Base-by-base conservation (phyloP, 495 filamentous ascomycete species). In the Penicillium parvum region DNA sequence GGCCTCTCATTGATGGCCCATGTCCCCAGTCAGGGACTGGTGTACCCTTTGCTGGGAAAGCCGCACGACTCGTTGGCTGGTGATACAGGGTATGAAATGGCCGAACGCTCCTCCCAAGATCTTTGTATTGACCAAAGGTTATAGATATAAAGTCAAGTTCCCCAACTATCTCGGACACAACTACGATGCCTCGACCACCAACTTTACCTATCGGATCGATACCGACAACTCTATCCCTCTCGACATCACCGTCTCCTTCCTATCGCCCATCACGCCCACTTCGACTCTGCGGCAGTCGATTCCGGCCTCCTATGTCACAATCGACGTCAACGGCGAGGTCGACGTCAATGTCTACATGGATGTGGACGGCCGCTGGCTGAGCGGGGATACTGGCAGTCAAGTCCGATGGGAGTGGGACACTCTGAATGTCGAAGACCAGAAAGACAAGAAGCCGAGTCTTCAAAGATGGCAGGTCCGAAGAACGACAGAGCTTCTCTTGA, bases 101-200 rank as follows among this genome's bases (percentile, higher is more conserved):
- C 26, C 21, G 0, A 3, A 7, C 22, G 11, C 2, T 11, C 28
- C 23, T 1, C 27, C 1, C 7, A 10, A 5, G 1, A 5, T 1
- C 28, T n/a, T 2, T n/a, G 7, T 3, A 12, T 27, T 35, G 22
- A 52, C 22, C 2, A 30, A 15, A 30, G 4, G 40, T 30, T 11
- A 12, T 36, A 81, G 58, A 32, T 91, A 85, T 56, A 76, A 79
- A 26, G 61, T 94, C 36, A 70, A 79, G 5, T 85, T 73, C 48
- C 85, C 90, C 2, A 73, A 65, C 12, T 97, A 94, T 58, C 64
- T 80, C 8, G 91, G 91, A 16, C 72, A 84, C 8, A 84, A 80
- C 11, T 97, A 90, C 57, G 91, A 97, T 68, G 86, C 91, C 27
- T 94, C 89, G 1, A 91, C 86, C 1, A 97, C 91, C 21, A 96